Evolutionary conservation across 805 yeast species (phyloP).

Genomic region (Kazachstania bromeliacearum): DNA sequence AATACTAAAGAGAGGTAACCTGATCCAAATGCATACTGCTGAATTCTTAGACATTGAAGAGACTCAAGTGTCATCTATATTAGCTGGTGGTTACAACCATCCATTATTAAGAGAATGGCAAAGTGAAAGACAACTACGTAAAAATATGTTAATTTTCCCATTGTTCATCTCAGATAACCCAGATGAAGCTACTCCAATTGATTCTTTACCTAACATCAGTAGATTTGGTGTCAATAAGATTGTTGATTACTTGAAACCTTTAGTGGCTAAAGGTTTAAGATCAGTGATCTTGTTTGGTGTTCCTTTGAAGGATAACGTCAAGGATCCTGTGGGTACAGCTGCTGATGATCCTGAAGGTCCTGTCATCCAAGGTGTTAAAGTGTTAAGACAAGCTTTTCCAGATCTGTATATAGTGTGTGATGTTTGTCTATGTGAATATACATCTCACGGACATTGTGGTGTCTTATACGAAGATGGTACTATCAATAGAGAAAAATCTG

Average conservation of each 20-base stretch:
- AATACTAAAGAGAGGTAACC: no score
- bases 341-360: conserved; percentile 98
- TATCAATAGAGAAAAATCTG: conserved; percentile 65
- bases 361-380: conserved; percentile 69
- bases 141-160: conserved; percentile 89
- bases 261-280: conserved; percentile 72
- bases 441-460: conserved; percentile 98
- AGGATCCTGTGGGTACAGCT: conserved; percentile 74
- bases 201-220: conserved; percentile 78
- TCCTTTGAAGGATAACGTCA: conserved; percentile 61
- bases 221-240: conserved; percentile 78
- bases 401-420: conserved; percentile 83
- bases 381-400: conserved; percentile 60
- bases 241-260: conserved; percentile 55
- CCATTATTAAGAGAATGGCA: conserved; percentile 90
- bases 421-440: conserved; percentile 93
- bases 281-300: conserved; percentile 92
- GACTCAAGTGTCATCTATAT: conserved; percentile 60
- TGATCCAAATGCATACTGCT: conserved; percentile 57
- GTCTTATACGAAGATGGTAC: conserved; percentile 78
- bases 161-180: conserved; percentile 72
- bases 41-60: conserved; percentile 51
- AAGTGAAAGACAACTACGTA: conserved; percentile 68
- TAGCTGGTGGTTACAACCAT: conserved; percentile 92
- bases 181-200: conserved; percentile 68